Base-by-base conservation (phyloP, 192 early-diverging fungal species). In the Glomus cerebriforme region DNA sequence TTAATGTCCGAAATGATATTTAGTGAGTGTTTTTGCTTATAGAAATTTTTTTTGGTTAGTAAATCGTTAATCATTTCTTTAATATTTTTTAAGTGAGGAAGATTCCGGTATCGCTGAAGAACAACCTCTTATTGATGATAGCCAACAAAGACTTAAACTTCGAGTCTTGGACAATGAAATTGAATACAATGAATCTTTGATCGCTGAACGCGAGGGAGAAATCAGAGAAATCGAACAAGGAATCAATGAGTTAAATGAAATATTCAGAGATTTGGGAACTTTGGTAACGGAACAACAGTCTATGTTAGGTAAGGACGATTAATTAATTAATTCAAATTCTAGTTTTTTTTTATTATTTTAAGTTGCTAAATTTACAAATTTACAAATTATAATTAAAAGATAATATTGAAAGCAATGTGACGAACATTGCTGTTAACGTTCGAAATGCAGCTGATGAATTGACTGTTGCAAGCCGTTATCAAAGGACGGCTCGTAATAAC, bases 241-340 rank as follows among this genome's bases (percentile, higher is more conserved):
- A 27, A 98, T 98, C 64, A 90, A 89, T 6, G 96, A 98, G 81
- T 87, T 99, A 24, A 99, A 98, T 83, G 96, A 98, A 82, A 95
- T 99, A 76, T 99, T 99, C 83, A 85, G 96, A 73, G 96, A 98
- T 86, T 81, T 99, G 59, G 96, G 95, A 0, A 97, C 96, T 5
- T 89, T 99, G 77, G 97, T 99, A n/a, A 94, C 95, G 32, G 97
- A 99, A 82, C 98, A 99, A 88, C 94, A 96, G 79, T 92, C 92
- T 74, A 89, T 95, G 79, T 85, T 99, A 12, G 91, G 95, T 96
- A 87, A 73, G 87, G 82, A n/a, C 10, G 32, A 59, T 63, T 66
- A 34, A 2, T 26, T 34, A 13, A 34, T 78, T 37, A 72, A 7
- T 37, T 78, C 15, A 62, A 58, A 69, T 8, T 24, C 35, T 62